Evolutionary conservation across 768 basidiomycete species (phyloP).

Genomic region (Trametopsis cervina): DNA sequence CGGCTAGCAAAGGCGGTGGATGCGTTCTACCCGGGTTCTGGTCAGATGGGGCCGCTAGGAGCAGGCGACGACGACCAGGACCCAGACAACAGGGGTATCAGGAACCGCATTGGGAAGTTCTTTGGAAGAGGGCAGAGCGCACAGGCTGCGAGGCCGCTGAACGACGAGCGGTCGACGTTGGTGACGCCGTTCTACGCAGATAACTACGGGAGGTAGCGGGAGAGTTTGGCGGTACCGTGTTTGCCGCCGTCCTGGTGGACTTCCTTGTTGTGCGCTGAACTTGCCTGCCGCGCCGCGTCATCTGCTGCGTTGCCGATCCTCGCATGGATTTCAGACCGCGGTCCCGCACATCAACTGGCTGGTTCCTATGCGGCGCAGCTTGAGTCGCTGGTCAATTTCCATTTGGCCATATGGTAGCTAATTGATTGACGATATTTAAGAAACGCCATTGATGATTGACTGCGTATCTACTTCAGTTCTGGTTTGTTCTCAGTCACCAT

Average conservation of each 20-base stretch:
- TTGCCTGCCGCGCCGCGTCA: not conserved
- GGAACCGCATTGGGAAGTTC: constrained; percentile 53
- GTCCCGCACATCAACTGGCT: no score
- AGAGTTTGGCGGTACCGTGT: no score
- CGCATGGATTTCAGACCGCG: no score
- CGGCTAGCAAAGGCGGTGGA: constrained; percentile 68
- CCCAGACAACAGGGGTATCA: constrained; percentile 34
- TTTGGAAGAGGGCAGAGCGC: constrained; percentile 37
- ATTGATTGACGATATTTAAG: no score
- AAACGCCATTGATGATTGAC: no score
- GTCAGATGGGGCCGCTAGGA: not conserved
- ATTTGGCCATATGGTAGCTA: no score
- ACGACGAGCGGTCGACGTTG: constrained; percentile 75
- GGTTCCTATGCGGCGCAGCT: no score
- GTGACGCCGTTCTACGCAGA: constrained; percentile 79
- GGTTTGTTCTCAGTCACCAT: no score
- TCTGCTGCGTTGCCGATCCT: not conserved
- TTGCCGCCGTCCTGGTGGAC: not conserved
- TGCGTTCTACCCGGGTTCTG: constrained; percentile 52
- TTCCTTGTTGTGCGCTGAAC: not conserved
- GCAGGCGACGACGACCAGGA: constrained; percentile 24
- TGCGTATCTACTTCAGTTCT: no score
- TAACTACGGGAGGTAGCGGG: constrained; percentile 54
- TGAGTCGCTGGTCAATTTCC: no score
- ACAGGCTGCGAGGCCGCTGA: constrained; percentile 46